Conservation (phyloP, 75 land plant species). For the Sequoiadendron giganteum region DNA sequence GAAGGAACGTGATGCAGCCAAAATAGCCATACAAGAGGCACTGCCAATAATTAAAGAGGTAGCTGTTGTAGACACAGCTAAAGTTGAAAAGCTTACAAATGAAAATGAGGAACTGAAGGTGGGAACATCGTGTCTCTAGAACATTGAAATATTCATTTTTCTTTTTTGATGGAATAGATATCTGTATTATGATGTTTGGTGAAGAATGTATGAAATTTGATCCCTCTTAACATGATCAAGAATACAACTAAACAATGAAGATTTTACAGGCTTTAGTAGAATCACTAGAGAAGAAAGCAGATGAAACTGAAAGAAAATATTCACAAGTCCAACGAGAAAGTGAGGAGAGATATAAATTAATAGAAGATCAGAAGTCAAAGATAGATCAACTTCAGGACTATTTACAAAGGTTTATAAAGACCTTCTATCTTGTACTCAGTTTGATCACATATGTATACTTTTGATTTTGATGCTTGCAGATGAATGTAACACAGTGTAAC, state of each 20-base stretch:
- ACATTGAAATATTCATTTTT: neutral
- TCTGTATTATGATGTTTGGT: neutral
- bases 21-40: slow-evolving; percentile 74
- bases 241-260: neutral
- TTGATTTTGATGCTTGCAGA: neutral
- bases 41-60: slow-evolving; percentile 66
- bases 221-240: neutral
- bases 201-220: neutral
- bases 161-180: neutral
- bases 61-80: slow-evolving; percentile 64
- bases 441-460: neutral
- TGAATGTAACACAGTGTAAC: neutral
- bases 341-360: slow-evolving; percentile 41
- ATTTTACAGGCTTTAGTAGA: slow-evolving; percentile 38
- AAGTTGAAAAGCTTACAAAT: slow-evolving; percentile 51
- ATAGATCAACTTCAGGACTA: slow-evolving; percentile 65
- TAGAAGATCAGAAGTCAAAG: slow-evolving; percentile 48
- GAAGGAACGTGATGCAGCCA: slow-evolving; percentile 61
- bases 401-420: slow-evolving; percentile 62
- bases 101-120: slow-evolving; percentile 79
- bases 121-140: neutral
- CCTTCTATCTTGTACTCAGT: neutral
- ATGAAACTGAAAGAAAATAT: slow-evolving; percentile 57
- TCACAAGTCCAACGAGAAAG: slow-evolving; percentile 42
- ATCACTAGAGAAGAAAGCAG: slow-evolving; percentile 45